Conservation (phyloP, 164 flowering plant genomes). For the Chimonanthus praecox region DNA sequence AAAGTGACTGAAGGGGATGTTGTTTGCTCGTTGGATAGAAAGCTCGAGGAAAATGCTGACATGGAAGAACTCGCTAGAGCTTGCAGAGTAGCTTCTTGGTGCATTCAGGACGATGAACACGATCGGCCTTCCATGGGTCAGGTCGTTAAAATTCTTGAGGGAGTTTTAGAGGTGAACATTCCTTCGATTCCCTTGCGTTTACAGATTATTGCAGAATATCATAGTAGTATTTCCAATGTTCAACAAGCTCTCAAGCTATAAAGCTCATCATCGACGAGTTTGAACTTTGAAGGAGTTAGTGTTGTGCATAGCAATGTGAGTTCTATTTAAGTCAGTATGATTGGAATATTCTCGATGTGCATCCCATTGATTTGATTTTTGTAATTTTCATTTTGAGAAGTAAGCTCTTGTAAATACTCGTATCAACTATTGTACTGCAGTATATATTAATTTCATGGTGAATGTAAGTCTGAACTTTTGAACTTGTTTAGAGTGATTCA, state of each 20-base stretch:
- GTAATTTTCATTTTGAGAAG: too few relatives aligned
- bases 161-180: slow-evolving; percentile 24
- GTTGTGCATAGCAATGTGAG: too few relatives aligned
- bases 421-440: too few relatives aligned
- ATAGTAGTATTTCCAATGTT: not conserved
- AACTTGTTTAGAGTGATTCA: too few relatives aligned
- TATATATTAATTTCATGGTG: too few relatives aligned
- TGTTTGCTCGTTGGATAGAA: slow-evolving; percentile 19
- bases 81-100: slow-evolving; percentile 36
- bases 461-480: too few relatives aligned
- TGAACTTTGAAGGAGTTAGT: too few relatives aligned
- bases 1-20: slow-evolving; percentile 15
- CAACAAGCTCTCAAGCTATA: not conserved
- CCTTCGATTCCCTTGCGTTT: slow-evolving; percentile 31
- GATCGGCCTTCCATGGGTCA: slow-evolving; percentile 36
- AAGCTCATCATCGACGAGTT: not conserved
- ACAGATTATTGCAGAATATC: slow-evolving; percentile 15
- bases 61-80: slow-evolving; percentile 23
- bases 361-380: too few relatives aligned
- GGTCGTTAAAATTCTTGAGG: slow-evolving; percentile 38
- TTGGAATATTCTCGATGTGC: too few relatives aligned
- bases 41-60: slow-evolving; percentile 25
- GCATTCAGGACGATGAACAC: slow-evolving; percentile 34
- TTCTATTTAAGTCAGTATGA: too few relatives aligned
- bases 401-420: too few relatives aligned